Percentiles rank a stretch among this genome's conserved stretches.
Evolutionary conservation across 2,329 filamentous ascomycete species (phyloP).

Genomic region (Diaporthe longicolla): DNA sequence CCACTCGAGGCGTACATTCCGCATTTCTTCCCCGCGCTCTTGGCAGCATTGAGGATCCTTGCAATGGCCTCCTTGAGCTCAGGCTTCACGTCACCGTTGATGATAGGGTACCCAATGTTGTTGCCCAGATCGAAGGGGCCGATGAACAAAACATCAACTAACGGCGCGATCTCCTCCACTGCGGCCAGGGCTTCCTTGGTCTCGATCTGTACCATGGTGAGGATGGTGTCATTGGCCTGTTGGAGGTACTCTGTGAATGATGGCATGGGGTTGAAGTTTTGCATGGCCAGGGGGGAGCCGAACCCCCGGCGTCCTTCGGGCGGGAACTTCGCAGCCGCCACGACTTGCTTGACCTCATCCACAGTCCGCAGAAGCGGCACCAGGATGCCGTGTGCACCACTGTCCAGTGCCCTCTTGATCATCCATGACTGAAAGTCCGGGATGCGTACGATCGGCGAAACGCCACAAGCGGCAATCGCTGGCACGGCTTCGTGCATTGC

Average conservation of each 20-base stretch:
- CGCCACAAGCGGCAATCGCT: conserved; percentile 67
- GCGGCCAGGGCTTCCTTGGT: conserved; percentile 72
- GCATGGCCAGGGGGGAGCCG: conserved; percentile 68
- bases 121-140: conserved; percentile 77
- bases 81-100: conserved; percentile 70
- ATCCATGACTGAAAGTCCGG: conserved; percentile 70
- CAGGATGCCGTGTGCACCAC: conserved; percentile 69
- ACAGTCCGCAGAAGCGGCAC: conserved; percentile 69
- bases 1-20: conserved; percentile 71
- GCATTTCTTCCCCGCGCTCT: conserved; percentile 75
- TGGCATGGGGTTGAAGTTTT: conserved; percentile 62
- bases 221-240: conserved; percentile 68
- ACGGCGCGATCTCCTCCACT: conserved; percentile 74
- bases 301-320: conserved; percentile 68
- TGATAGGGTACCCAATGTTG: conserved; percentile 73
- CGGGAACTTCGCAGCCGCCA: conserved; percentile 69
- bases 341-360: conserved; percentile 65
- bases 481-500: conserved; percentile 72
- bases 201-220: conserved; percentile 79
- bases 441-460: conserved; percentile 70
- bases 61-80: conserved; percentile 72
- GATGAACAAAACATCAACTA: conserved; percentile 75
- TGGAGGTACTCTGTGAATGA: conserved; percentile 69
- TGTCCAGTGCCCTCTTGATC: conserved; percentile 71
- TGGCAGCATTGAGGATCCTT: conserved; percentile 69